Evolutionary conservation across 306 rosid genomes (phyloP), one percentile per base, ranked within the genome.

Genomic region (Gastrolobium bilobum): DNA sequence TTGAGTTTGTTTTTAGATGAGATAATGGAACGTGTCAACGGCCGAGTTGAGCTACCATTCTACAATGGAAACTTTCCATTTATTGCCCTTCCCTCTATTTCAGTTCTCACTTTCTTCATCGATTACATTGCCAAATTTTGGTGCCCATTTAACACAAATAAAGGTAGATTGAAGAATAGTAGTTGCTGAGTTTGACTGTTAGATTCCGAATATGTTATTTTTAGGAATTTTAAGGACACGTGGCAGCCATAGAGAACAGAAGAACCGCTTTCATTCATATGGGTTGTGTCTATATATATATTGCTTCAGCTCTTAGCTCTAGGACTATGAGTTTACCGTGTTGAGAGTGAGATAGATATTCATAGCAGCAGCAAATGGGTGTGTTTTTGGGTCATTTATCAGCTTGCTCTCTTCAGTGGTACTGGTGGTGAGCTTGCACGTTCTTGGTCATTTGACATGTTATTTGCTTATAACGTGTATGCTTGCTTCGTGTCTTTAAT

Each of bases 161-260:
- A 73, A 47, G 76, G 82, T 84, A 81, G 86, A 69, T 79, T 14
- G 75, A 61, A 37, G 67, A 71, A 52, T 9, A 65, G 34, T 61
- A 4, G 84, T 13, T 62, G 80, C 37, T 71, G 59, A 39, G 62
- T 73, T 80, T 80, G 86, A 82, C 64, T 10, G 76, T 68, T 43
- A 61, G 89, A 35, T 80, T 62, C 58, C 46, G 52, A 48, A 38
- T 26, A 51, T 43, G 1, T 7, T 67, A 30, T 37, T 20, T 11
- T 15, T n/a, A 71, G 11, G 26, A 11, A 14, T 11, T 2, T 46
- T 34, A 5, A 1, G 8, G 34, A 73, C 75, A 78, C 71, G 43
- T 57, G 68, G 66, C 82, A 53, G 5, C 75, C 7, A 51, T 37
- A 11, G 7, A 43, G 35, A 6, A 54, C 31, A 7, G 15, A 48